A percentile compares a stretch with the other conserved stretches of the same genome.
Conservation (phyloP, 192 early-diverging fungal genomes). For the Cetraspora pellucida region DNA sequence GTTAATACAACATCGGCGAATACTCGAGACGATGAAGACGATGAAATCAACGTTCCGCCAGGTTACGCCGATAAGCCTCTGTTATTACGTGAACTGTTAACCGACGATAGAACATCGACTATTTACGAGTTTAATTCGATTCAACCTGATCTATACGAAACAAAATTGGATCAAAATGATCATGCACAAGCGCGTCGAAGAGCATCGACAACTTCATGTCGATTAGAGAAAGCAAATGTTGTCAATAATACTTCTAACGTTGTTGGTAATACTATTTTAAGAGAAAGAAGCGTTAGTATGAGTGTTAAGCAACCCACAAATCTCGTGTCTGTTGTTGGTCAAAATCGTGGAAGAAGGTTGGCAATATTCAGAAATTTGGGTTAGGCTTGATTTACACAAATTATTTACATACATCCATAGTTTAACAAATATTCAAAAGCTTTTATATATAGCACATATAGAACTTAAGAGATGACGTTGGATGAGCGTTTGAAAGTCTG, state of each 20-base stretch:
- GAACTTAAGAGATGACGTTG: no score
- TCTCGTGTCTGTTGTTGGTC: background rate
- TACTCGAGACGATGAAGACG: background rate
- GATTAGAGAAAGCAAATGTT: background rate
- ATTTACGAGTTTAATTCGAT: background rate
- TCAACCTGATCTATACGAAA: background rate
- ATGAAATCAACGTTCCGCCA: background rate
- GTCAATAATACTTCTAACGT: background rate
- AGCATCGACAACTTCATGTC: background rate
- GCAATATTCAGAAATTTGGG: conserved; percentile 22
- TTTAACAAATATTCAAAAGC: no score
- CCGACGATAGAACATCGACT: background rate
- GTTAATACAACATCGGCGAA: background rate
- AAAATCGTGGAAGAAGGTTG: conserved; percentile 6
- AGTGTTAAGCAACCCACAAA: background rate
- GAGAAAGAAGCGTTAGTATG: conserved; percentile 6
- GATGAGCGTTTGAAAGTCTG: no score
- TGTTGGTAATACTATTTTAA: background rate
- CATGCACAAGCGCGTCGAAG: background rate
- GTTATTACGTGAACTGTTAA: background rate
- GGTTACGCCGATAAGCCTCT: background rate
- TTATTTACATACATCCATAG: background rate
- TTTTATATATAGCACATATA: no score
- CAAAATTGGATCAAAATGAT: background rate
- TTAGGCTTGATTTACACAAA: background rate